Evolutionary conservation across 208 protist species (phyloP).

Genomic region (Acanthamoeba rhysodes): DNA sequence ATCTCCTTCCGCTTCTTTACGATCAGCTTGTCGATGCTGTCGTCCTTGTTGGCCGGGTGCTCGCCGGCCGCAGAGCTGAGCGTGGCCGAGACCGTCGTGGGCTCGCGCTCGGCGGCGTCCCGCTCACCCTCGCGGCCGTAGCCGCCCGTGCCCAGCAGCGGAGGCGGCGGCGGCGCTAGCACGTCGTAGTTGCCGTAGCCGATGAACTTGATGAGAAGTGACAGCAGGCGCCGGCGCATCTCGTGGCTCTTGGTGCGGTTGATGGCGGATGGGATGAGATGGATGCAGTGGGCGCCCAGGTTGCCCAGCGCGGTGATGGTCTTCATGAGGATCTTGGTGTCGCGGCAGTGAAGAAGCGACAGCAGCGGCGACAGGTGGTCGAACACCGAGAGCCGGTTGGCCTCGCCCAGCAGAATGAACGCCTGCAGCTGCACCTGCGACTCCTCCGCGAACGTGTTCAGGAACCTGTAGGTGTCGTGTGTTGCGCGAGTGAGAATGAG

Average conservation of each 20-base stretch:
- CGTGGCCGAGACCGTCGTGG: not conserved
- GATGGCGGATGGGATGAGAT: conserved; percentile 60
- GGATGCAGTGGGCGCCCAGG: conserved; percentile 18
- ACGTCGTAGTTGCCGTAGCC: conserved; percentile 56
- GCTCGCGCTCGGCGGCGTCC: not conserved
- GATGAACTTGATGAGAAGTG: conserved; percentile 67
- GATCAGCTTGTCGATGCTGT: conserved; percentile 10
- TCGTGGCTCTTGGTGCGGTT: conserved; percentile 39
- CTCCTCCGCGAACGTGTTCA: conserved; percentile 57
- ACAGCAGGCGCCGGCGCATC: conserved; percentile 31
- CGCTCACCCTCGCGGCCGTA: conserved; percentile 12
- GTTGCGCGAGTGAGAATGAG: not conserved
- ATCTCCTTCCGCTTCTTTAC: conserved; percentile 44
- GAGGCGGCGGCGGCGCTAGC: not conserved
- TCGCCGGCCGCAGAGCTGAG: not conserved
- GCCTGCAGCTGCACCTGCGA: conserved; percentile 30
- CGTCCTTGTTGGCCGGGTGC: not conserved
- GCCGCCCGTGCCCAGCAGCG: conserved; percentile 9
- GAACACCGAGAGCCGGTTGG: not conserved
- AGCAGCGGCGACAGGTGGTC: conserved; percentile 49
- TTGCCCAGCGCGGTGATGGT: conserved; percentile 26
- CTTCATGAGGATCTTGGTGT: conserved; percentile 73
- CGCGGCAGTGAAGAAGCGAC: conserved; percentile 35
- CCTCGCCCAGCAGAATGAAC: conserved; percentile 51
- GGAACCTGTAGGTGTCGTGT: not conserved